These are phyloP conservation scores for Kalmusia sp. DNA, from an alignment of 2,329 filamentous ascomycete genomes.

Conservation along the genomic window DNA sequence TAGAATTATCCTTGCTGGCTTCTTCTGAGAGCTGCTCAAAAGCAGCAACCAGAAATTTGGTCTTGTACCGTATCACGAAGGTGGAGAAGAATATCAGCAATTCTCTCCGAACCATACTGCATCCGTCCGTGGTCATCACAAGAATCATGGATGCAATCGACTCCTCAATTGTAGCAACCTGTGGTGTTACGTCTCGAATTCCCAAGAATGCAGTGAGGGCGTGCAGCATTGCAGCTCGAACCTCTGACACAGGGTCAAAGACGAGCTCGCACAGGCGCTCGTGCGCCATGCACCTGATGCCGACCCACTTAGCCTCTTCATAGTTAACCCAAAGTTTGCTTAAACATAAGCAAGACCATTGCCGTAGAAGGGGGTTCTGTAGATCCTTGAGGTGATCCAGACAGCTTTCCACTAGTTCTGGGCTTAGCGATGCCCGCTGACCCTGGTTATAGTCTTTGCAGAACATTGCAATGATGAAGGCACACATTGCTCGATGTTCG, in stretches of 20 bases:
- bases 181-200: conserved; percentile 89
- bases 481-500: conserved; percentile 98
- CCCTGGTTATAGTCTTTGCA: conserved; percentile 94
- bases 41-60: conserved; percentile 88
- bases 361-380: conserved; percentile 85
- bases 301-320: conserved; percentile 92
- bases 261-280: conserved; percentile 80
- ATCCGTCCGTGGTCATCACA: conserved; percentile 92
- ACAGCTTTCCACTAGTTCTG: conserved; percentile 89
- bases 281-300: conserved; percentile 87
- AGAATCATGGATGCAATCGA: conserved; percentile 87
- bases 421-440: conserved; percentile 88
- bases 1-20: conserved; percentile 48
- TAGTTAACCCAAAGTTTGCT: conserved; percentile 94
- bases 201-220: conserved; percentile 93
- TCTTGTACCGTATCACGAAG: conserved; percentile 88
- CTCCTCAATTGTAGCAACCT: conserved; percentile 90
- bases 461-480: conserved; percentile 96
- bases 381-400: conserved; percentile 82
- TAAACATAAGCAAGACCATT: conserved; percentile 95
- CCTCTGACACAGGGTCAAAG: conserved; percentile 88
- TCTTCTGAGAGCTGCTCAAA: conserved; percentile 92
- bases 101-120: conserved; percentile 91
- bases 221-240: conserved; percentile 90
- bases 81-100: conserved; percentile 91